These are phyloP conservation scores for Candida alai DNA, from an alignment of 805 yeast species.

Conservation along the genomic window DNA sequence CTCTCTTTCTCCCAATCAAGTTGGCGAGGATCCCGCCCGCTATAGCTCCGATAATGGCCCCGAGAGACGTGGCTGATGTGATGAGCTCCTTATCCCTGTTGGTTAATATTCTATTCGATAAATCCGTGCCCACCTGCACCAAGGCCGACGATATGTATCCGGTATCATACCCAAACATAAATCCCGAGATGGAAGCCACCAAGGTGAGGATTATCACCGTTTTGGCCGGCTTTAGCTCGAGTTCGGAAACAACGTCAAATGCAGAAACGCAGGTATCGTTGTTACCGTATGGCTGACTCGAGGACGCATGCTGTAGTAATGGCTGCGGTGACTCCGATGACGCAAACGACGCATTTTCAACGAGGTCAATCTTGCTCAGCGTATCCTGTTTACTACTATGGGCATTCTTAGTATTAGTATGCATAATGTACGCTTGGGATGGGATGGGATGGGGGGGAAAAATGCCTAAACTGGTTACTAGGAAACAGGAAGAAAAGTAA, in stretches of 20 bases:
- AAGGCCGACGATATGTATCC: constrained; percentile 94
- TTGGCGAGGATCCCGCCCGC: constrained; percentile 83
- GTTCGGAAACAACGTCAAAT: background rate
- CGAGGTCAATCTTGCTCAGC: too few relatives aligned
- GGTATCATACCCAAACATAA: constrained; percentile 96
- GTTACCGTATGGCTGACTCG: background rate
- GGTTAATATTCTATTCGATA: constrained; percentile 53
- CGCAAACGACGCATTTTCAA: background rate
- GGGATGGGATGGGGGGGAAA: too few relatives aligned
- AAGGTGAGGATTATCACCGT: constrained; percentile 67
- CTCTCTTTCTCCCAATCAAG: constrained; percentile 77
- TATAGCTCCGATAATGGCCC: constrained; percentile 79
- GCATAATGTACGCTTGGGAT: too few relatives aligned
- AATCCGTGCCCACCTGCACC: constrained; percentile 77
- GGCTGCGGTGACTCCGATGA: constrained; percentile 7
- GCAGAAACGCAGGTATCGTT: background rate
- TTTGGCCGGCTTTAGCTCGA: constrained; percentile 46
- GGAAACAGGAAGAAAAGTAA: too few relatives aligned
- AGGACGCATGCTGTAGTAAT: constrained; percentile 1
- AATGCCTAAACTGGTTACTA: too few relatives aligned
- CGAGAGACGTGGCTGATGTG: constrained; percentile 92
- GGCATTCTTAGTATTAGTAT: too few relatives aligned
- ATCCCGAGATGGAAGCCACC: constrained; percentile 87
- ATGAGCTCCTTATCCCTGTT: constrained; percentile 84
- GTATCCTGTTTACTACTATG: too few relatives aligned